Conservation (phyloP, 169 alveolate species). For the Perkinsus chesapeaki region DNA sequence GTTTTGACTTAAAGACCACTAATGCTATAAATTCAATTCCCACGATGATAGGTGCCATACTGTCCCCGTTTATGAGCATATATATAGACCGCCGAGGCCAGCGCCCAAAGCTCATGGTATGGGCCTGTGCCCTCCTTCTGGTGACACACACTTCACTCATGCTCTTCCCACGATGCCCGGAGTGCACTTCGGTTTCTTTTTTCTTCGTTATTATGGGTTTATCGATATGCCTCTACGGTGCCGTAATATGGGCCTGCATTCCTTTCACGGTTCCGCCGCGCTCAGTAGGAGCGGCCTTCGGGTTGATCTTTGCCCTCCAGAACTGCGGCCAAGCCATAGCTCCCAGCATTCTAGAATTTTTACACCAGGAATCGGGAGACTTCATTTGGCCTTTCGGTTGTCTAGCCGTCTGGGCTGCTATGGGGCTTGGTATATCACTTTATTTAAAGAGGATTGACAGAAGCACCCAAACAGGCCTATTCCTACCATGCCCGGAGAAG, state of each 20-base stretch:
- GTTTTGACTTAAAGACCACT: background rate
- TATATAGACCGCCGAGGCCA: background rate
- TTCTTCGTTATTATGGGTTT: conserved; percentile 1
- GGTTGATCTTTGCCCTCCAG: conserved; percentile 54
- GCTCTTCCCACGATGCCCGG: background rate
- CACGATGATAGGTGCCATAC: background rate
- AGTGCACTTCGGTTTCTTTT: background rate
- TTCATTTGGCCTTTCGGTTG: background rate
- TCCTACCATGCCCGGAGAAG: background rate
- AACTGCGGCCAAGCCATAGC: conserved; percentile 56
- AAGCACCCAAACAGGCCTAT: background rate
- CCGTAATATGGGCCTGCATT: conserved; percentile 15
- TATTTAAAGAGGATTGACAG: background rate
- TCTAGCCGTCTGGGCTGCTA: background rate
- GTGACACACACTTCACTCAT: background rate
- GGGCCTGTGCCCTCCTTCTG: background rate
- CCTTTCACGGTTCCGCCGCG: conserved; percentile 21
- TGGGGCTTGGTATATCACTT: background rate
- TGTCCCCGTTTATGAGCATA: background rate
- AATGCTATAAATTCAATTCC: conserved; percentile 5
- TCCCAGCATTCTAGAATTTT: conserved; percentile 31
- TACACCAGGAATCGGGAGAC: background rate
- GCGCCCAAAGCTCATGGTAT: conserved; percentile 8
- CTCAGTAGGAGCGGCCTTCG: conserved; percentile 69
- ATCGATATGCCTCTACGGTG: conserved; percentile 2